phyloP scores from a whole-genome alignment of 129 eudicot genomes.

The Pseudognaphalium luteoalbum region DNA sequence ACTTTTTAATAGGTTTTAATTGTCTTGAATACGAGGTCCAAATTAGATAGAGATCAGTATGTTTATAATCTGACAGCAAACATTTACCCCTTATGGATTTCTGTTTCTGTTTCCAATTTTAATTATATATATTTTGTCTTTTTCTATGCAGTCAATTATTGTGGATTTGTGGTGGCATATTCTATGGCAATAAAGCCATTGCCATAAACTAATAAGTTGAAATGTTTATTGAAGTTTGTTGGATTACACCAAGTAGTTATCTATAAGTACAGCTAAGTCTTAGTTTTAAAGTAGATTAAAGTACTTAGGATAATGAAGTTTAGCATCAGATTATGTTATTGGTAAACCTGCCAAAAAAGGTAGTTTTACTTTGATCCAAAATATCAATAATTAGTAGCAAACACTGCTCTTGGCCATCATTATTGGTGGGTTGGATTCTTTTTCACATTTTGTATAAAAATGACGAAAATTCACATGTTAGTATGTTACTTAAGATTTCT shows the following conservation, averaged over 20 bases:
- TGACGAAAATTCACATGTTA: conserved; percentile 1
- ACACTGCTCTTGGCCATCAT: conserved; percentile 27
- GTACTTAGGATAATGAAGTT: conserved; percentile 36
- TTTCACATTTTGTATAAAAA: conserved; percentile 17
- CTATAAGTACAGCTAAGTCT: conserved; percentile 39
- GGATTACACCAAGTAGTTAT: conserved; percentile 37
- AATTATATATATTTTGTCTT: conserved; percentile 17
- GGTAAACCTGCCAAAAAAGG: conserved; percentile 36
- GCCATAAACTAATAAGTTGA: conserved; percentile 17
- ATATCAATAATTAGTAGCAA: conserved; percentile 34
- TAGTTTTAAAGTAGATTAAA: conserved; percentile 35
- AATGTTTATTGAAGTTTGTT: conserved; percentile 29
- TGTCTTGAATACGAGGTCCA: neutral
- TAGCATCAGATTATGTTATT: conserved; percentile 36
- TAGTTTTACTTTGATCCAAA: conserved; percentile 37
- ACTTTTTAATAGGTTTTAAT: neutral
- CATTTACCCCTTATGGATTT: conserved; percentile 14
- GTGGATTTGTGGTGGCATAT: conserved; percentile 21
- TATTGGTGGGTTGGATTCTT: conserved; percentile 39
- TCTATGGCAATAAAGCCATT: conserved; percentile 26
- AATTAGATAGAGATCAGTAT: neutral
- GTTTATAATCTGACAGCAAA: conserved; percentile 15
- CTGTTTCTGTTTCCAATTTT: neutral
- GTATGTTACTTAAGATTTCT: neutral
- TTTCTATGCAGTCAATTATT: conserved; percentile 24